These are phyloP conservation scores for Sonneratia alba DNA, from an alignment of 345 rosid species.

Conservation along the genomic window DNA sequence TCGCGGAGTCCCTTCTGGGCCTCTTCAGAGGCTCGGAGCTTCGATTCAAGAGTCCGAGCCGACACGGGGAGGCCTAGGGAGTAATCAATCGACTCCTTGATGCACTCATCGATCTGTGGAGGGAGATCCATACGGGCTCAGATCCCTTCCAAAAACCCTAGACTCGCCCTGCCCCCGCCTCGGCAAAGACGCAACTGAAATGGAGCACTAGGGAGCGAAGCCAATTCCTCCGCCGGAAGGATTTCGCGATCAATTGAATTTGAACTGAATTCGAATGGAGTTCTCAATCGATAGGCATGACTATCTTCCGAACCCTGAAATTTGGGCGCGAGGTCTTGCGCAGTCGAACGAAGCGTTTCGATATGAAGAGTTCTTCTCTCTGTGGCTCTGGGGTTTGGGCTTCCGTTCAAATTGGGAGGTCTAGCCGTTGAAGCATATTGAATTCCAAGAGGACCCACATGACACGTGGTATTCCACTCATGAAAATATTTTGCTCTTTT, in stretches of 20 bases:
- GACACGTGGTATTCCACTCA: background rate
- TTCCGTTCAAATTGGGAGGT: background rate
- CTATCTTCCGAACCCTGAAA: background rate
- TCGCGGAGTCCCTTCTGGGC: slow-evolving; percentile 43
- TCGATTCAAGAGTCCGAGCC: slow-evolving; percentile 31
- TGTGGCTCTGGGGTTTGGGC: too few relatives aligned
- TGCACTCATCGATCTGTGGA: slow-evolving; percentile 42
- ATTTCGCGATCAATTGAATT: background rate
- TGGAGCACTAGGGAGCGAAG: background rate
- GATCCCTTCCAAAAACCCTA: background rate
- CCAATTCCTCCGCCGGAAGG: background rate
- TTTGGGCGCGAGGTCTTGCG: background rate
- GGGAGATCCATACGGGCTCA: slow-evolving; percentile 33
- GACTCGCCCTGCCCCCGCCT: background rate
- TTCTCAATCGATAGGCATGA: background rate
- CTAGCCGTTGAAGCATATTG: background rate
- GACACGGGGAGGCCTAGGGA: slow-evolving; percentile 57
- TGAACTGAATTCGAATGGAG: too few relatives aligned
- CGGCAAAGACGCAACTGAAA: background rate
- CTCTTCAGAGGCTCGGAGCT: slow-evolving; percentile 50
- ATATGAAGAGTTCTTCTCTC: too few relatives aligned
- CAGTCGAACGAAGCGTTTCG: too few relatives aligned
- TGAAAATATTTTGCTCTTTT: too few relatives aligned
- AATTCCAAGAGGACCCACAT: background rate
- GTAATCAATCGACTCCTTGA: slow-evolving; percentile 56